These are phyloP conservation scores for Saccharomycopsis oosterbeekiorum DNA, from an alignment of 805 yeast species.

Conservation along the genomic window DNA sequence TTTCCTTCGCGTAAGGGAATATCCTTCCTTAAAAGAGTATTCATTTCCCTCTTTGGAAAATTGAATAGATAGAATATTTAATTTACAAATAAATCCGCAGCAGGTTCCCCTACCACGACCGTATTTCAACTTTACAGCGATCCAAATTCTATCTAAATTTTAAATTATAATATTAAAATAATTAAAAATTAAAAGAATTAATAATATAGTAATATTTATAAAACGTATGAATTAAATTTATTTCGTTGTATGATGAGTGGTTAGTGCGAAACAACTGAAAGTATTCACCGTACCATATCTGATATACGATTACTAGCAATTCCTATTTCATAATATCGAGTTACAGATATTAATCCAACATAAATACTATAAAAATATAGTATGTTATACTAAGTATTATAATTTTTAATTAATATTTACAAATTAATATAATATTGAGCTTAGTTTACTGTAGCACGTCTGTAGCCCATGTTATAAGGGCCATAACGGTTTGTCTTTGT, in stretches of 20 bases:
- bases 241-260: slow-evolving; percentile 20
- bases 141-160: slow-evolving; percentile 6
- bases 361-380: slow-evolving; percentile 9
- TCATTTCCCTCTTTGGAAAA: not conserved
- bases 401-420: slow-evolving; percentile 8
- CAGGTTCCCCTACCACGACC: slow-evolving; percentile 21
- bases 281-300: slow-evolving; percentile 19
- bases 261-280: slow-evolving; percentile 20
- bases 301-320: slow-evolving; percentile 21
- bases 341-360: slow-evolving; percentile 19
- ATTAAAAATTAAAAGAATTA: not conserved
- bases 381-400: slow-evolving; percentile 8
- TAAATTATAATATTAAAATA: not conserved
- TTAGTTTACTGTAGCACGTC: slow-evolving; percentile 19
- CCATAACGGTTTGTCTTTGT: slow-evolving; percentile 20
- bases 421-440: slow-evolving; percentile 12
- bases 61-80: slow-evolving; percentile 5
- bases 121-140: slow-evolving; percentile 20
- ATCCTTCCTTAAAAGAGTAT: too few species aligned
- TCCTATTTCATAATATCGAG: slow-evolving; percentile 18
- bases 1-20: too few species aligned
- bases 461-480: slow-evolving; percentile 21
- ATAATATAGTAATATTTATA: not conserved
- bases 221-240: slow-evolving; percentile 8
- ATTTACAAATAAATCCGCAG: slow-evolving; percentile 16